Base-by-base conservation (phyloP, 768 basidiomycete species). In the Xerocomellus chrysenteron region DNA sequence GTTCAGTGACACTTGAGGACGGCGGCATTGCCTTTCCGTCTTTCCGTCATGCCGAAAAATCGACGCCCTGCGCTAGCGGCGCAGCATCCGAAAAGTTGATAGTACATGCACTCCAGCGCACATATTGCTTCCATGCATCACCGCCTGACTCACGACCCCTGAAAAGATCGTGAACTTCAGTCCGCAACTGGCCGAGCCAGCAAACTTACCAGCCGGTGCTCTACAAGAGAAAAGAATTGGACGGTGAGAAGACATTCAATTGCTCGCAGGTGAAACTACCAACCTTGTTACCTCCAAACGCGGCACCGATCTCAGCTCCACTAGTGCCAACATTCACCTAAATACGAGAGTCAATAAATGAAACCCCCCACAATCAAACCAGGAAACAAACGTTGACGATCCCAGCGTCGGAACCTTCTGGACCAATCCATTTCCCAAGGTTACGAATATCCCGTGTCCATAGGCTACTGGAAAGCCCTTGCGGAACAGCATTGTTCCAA, bases 61-160 rank as follows among this genome's bases (percentile, higher is more conserved):
- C 85, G 58, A 98, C 94, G 9, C 95, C 95, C 73, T 98, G 95
- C 0, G 95, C 95, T 36, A 98, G 77, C 10, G 92, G 94, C 43
- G 92, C 86, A 62, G 86, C 83, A 70, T 94, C 84, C 40, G 90
- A 92, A 75, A 90, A 98, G 74, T 98, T 98, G 71, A 98, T 80
- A 12, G 95, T 97, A 71, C 92, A 94, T 45, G 89, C 84, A 72
- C 88, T 87, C 91, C 91, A 95, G 50, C 92, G 84, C 40, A 94
- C 90, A 64, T 94, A 94, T 72, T 96, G 92, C 72, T 95, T 94
- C 96, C 96, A 98, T n/a, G 95, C 90, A 73, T 98, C 96, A 50
- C 95, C 95, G 39, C 96, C 96, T 8, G 92, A 93, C 76, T 98
- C 96, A 47, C 96, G 85, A 19, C 96, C 96, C 94, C 89, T 89